phyloP scores from a whole-genome alignment of 257 asterid genomes.

The Vinca minor region DNA sequence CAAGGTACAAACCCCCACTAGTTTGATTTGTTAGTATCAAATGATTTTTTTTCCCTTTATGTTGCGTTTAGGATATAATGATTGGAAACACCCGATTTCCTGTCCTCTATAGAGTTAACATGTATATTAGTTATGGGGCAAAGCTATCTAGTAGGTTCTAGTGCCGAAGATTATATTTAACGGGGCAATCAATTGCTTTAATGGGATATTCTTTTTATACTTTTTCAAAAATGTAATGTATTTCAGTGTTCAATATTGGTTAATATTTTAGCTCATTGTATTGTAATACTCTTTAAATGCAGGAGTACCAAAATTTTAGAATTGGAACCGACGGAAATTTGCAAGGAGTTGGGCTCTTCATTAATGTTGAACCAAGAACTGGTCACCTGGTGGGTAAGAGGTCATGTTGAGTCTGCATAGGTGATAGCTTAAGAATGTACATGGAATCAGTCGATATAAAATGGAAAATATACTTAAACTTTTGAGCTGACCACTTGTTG shows the following conservation, averaged over 20 bases:
- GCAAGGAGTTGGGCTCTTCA: slow-evolving; percentile 91
- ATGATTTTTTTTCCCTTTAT: background rate
- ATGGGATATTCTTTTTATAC: background rate
- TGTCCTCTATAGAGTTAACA: background rate
- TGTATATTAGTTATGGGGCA: background rate
- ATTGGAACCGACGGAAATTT: slow-evolving; percentile 90
- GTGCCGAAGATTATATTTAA: background rate
- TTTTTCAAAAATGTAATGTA: background rate
- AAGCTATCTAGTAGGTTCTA: background rate
- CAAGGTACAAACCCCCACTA: slow-evolving; percentile 35
- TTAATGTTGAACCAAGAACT: slow-evolving; percentile 61
- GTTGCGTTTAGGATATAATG: background rate
- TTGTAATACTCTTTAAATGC: slow-evolving; percentile 15
- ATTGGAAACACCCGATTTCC: background rate
- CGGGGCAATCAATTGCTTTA: background rate
- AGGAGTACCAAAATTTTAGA: slow-evolving; percentile 90
- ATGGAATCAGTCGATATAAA: background rate
- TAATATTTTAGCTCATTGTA: background rate
- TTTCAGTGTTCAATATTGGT: background rate
- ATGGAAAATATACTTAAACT: no score
- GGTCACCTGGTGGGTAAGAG: slow-evolving; percentile 66
- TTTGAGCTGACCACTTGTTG: no score
- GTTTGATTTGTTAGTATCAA: background rate
- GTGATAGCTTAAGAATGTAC: background rate
- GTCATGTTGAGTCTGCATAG: background rate